Percentiles rank a stretch among this genome's conserved stretches.
phyloP scores from a whole-genome alignment of 805 yeast genomes.

The Suhomyces tanzawaensis region DNA sequence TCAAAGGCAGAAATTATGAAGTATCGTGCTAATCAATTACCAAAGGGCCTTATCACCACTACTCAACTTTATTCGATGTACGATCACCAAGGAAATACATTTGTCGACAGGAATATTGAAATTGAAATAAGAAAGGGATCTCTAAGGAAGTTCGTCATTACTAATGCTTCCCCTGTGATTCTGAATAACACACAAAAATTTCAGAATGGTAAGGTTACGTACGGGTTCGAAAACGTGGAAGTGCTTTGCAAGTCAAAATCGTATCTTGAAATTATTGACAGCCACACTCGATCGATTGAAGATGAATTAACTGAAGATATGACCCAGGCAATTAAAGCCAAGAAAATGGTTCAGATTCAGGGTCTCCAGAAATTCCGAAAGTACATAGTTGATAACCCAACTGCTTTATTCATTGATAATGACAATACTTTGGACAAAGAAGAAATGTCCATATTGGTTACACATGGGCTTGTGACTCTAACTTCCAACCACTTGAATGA shows the following conservation, averaged over 20 bases:
- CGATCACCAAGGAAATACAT: conserved; percentile 44
- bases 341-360: conserved; percentile 9
- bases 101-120: conserved; percentile 48
- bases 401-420: conserved; percentile 25
- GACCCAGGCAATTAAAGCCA: conserved; percentile 5
- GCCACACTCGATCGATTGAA: conserved; percentile 8
- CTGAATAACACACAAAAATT: conserved; percentile 32
- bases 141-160: conserved; percentile 39
- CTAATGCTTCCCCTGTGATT: conserved; percentile 45
- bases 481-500: conserved; percentile 44
- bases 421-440: conserved; percentile 19
- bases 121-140: conserved; percentile 33
- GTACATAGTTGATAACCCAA: conserved; percentile 23
- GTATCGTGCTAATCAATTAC: conserved; percentile 32
- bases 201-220: conserved; percentile 36
- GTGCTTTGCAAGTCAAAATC: conserved; percentile 27
- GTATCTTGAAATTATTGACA: conserved; percentile 21
- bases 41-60: conserved; percentile 39
- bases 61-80: conserved; percentile 51
- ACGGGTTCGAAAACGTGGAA: conserved; percentile 44
- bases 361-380: conserved; percentile 21
- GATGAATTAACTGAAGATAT: conserved; percentile 1
- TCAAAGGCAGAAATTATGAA: conserved; percentile 37
- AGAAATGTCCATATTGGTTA: conserved; percentile 32
- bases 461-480: conserved; percentile 43